Evolutionary conservation across 169 alveolate genomes (phyloP).

Genomic region (Plasmodium berghei): DNA sequence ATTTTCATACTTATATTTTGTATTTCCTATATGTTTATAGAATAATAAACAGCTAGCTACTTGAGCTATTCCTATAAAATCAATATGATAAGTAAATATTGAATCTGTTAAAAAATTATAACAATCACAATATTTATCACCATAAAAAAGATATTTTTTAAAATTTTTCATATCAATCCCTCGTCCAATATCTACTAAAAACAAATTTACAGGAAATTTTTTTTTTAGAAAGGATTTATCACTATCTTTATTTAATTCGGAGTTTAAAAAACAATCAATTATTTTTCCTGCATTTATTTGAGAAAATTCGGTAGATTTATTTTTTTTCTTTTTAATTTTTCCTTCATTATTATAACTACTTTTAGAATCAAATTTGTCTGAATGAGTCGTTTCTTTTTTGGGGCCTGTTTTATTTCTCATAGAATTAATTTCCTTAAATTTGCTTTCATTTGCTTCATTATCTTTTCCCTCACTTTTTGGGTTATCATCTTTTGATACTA

Average conservation of each 20-base stretch:
- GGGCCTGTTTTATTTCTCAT: background rate
- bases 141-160: slow-evolving; percentile 58
- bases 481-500: slow-evolving; percentile 26
- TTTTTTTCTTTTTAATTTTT: background rate
- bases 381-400: background rate
- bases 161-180: slow-evolving; percentile 55
- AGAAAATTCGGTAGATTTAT: background rate
- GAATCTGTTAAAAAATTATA: slow-evolving; percentile 54
- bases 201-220: slow-evolving; percentile 35
- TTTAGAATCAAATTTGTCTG: too few species aligned
- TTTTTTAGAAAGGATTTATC: slow-evolving; percentile 32
- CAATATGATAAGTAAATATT: slow-evolving; percentile 54
- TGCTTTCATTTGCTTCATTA: background rate
- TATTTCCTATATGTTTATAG: slow-evolving; percentile 45
- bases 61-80: slow-evolving; percentile 72
- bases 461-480: background rate
- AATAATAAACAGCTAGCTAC: slow-evolving; percentile 72
- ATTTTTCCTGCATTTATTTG: background rate
- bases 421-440: background rate
- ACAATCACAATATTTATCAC: slow-evolving; percentile 69
- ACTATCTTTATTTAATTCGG: slow-evolving; percentile 8
- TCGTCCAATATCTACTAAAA: slow-evolving; percentile 60
- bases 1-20: slow-evolving; percentile 47
- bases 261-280: slow-evolving; percentile 13
- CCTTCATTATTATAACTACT: background rate